Conservation (phyloP, 139 green algal species). For the Micromonas pusilla region DNA sequence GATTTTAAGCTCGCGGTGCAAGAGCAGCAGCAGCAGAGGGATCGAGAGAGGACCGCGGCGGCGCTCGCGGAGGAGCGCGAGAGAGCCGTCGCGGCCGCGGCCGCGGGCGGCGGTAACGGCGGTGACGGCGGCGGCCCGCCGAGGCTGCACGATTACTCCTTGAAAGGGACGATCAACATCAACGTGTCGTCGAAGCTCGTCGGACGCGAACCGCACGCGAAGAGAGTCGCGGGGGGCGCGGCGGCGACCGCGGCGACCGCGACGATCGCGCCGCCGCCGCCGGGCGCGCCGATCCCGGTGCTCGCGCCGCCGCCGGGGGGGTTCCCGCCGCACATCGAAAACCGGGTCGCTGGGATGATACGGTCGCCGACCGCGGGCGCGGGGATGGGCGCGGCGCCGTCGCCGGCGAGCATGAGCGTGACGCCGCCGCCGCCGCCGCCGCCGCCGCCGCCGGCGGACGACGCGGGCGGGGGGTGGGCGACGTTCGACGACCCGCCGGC, state of each 20-base stretch:
- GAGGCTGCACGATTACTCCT: neutral
- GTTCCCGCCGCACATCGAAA: neutral
- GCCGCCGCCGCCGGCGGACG: too few species aligned
- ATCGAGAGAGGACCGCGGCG: slow-evolving; percentile 14
- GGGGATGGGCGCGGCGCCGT: neutral
- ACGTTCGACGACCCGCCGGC: neutral
- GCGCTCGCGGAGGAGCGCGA: neutral
- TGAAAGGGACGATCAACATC: neutral
- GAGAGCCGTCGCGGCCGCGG: neutral
- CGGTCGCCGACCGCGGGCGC: neutral
- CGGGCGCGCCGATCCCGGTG: too few species aligned
- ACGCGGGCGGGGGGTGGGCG: neutral
- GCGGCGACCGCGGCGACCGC: neutral
- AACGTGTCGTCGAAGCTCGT: neutral
- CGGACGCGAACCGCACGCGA: neutral
- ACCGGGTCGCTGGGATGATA: neutral
- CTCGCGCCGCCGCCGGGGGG: too few species aligned
- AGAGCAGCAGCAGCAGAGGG: slow-evolving; percentile 33
- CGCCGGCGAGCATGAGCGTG: neutral
- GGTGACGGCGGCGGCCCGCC: too few species aligned
- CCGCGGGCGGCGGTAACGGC: too few species aligned
- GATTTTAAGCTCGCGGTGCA: slow-evolving; percentile 45
- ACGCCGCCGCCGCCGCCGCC: too few species aligned
- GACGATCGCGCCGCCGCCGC: neutral
- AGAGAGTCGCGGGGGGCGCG: too few species aligned